Percentiles rank a stretch among this genome's conserved stretches.
phyloP scores from a whole-genome alignment of 441 rosid genomes.

The Erodium trifolium region DNA sequence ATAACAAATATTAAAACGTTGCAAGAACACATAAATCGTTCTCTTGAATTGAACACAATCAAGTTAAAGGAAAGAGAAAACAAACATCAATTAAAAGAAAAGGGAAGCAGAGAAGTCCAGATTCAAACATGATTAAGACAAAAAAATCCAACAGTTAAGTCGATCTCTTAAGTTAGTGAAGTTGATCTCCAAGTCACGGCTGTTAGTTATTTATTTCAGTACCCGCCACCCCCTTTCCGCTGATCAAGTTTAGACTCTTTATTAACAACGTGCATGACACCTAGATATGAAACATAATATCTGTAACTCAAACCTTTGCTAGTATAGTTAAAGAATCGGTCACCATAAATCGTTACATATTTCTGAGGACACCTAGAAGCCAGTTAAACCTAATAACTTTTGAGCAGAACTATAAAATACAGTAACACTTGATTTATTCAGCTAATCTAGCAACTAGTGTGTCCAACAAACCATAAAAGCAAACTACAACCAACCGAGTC shows the following conservation, averaged over 20 bases:
- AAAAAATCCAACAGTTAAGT: not conserved
- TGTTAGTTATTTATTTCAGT: no score
- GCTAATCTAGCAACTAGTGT: not conserved
- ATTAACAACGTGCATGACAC: not conserved
- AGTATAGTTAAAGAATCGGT: not conserved
- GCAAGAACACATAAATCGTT: not conserved
- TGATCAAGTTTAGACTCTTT: not conserved
- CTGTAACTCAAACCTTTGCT: not conserved
- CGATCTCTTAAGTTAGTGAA: not conserved
- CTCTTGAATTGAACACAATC: not conserved
- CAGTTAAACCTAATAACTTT: not conserved
- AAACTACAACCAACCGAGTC: not conserved
- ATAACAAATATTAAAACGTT: not conserved
- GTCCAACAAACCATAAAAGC: not conserved
- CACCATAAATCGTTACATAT: no score
- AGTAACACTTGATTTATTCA: not conserved
- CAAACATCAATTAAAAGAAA: no score
- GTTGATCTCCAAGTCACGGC: not conserved
- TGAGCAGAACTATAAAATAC: not conserved
- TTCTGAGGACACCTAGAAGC: not conserved
- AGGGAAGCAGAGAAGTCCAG: no score
- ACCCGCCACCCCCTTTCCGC: not conserved
- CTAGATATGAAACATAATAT: not conserved
- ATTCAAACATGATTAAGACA: not conserved
- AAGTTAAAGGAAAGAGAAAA: no score